Evolutionary conservation across 2,329 filamentous ascomycete species (phyloP), one percentile per base, ranked within the genome.

Genomic region (Chrysosporium queenslandicum): DNA sequence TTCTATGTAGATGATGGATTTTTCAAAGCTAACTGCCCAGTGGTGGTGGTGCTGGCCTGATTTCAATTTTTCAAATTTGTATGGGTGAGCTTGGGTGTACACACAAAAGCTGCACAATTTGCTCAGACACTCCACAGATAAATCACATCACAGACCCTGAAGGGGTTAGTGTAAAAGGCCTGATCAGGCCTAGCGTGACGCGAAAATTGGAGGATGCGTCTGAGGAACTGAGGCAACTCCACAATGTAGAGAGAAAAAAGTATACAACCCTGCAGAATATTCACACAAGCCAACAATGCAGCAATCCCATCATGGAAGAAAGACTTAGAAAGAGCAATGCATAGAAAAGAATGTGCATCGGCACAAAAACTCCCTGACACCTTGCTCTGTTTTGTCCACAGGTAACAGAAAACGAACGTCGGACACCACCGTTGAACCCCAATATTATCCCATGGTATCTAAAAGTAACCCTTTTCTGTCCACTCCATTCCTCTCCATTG

Each of bases 391-490:
- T 29, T 9, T 23, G 4, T 5, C 16, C 18, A 16, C 8, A 40
- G 4, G 11, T 2, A 21, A 40, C 16, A 23, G 4, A 40, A 40
- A 40, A 21, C 1, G 5, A 23, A 40, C 9, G 27, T 29, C 27
- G 9, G 27, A 40, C n/a, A 16, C 7, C 18, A 1, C 37, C 11
- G 7, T 16, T 37, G 4, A 37, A 37, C n/a, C n/a, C 18, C 30
- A 14, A 23, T 16, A 29, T 4, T 21, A 9, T 34, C 45, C 45
- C 45, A 47, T 47, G 45, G 45, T 47, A 47, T 47, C 45, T 47
- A 47, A n/a, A n/a, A n/a, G n/a, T n/a, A n/a, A n/a, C n/a, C n/a
- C n/a, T n/a, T n/a, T n/a, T n/a, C n/a, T n/a, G n/a, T n/a, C n/a
- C n/a, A n/a, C n/a, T n/a, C n/a, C n/a, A n/a, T 47, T 37, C 29